Base-by-base conservation (phyloP, 1,284 basidiomycete genomes). In the Trichosporon sp. region DNA sequence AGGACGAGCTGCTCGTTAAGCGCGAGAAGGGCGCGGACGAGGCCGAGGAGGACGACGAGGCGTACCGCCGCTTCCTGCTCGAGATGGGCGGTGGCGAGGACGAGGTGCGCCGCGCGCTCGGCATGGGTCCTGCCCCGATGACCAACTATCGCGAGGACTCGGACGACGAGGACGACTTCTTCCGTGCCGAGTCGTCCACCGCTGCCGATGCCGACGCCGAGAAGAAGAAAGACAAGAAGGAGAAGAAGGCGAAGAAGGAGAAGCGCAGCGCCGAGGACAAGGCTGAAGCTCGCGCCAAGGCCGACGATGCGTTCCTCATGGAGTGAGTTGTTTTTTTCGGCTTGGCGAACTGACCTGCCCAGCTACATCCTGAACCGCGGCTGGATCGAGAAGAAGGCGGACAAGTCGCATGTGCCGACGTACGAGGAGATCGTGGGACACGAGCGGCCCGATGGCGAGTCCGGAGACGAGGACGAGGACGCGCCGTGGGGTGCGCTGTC, bases 361-460 rank as follows among this genome's bases (percentile, higher is more conserved):
- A 96, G 94, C 81, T 98, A 96, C 81, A 96, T 98, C 72, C 85
- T 96, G 23, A 94, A 95, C 80, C 91, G 95, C 44, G 95, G 95
- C 0, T 98, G 95, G 95, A 90, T 98, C 68, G 95, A 97, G 82
- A 88, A 87, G 65, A 86, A 89, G 3, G n/a, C 27, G 1, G 29
- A 31, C 56, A 83, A 86, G 9, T 85, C 87, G 27, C 89, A 89
- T 68, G 85, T 94, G 4, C 93, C 93, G 5, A 95, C 93, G 0
- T 94, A 94, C 81, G 84, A 88, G 60, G 92, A 95, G 79, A 85
- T 95, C 42, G 89, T 90, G 15, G 78, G 75, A 5, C 66, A 69
- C 47, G 66, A 47, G 42, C 62, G 81, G 18, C 79, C 81, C 35
- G 78, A 76, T 27, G 78, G 80, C n/a, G 79, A 69, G 15, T 70